These are phyloP conservation scores for Lentinus polychrous DNA, from an alignment of 1,284 basidiomycete genomes.

Conservation along the genomic window DNA sequence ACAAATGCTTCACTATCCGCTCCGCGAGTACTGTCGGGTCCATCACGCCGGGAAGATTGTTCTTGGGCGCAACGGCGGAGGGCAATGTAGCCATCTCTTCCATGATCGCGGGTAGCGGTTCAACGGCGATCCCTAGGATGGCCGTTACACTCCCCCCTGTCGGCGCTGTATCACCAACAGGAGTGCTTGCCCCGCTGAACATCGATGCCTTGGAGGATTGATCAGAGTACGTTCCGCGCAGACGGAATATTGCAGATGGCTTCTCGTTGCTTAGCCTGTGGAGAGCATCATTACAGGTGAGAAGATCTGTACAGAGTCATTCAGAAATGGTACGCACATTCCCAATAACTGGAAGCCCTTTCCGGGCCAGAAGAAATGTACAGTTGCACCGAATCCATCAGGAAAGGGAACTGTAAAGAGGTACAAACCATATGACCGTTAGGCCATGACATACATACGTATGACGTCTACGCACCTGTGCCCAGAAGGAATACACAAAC, in stretches of 20 bases:
- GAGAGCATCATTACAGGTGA: not conserved
- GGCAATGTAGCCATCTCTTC: slow-evolving; percentile 46
- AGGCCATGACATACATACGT: too few species aligned
- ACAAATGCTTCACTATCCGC: slow-evolving; percentile 66
- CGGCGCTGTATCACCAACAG: slow-evolving; percentile 22
- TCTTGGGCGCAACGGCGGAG: slow-evolving; percentile 22
- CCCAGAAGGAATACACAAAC: slow-evolving; percentile 85
- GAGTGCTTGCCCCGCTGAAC: slow-evolving; percentile 36
- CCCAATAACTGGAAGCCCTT: slow-evolving; percentile 86
- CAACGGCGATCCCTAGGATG: slow-evolving; percentile 65
- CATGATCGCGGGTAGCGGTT: slow-evolving; percentile 55
- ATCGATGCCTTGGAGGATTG: slow-evolving; percentile 43
- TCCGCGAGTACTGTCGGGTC: slow-evolving; percentile 49
- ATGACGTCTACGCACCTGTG: slow-evolving; percentile 46
- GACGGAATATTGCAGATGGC: slow-evolving; percentile 86
- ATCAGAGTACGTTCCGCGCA: slow-evolving; percentile 61
- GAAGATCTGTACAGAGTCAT: not conserved
- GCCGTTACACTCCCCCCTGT: slow-evolving; percentile 49
- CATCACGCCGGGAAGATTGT: slow-evolving; percentile 11
- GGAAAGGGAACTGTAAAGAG: slow-evolving; percentile 67
- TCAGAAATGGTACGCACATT: slow-evolving; percentile 49
- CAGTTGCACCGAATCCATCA: slow-evolving; percentile 82
- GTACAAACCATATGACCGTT: not conserved
- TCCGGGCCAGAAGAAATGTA: slow-evolving; percentile 87
- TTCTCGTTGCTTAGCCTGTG: slow-evolving; percentile 84